These are phyloP conservation scores for Schizothecium vesticola DNA, from an alignment of 495 filamentous ascomycete species.

Conservation along the genomic window DNA sequence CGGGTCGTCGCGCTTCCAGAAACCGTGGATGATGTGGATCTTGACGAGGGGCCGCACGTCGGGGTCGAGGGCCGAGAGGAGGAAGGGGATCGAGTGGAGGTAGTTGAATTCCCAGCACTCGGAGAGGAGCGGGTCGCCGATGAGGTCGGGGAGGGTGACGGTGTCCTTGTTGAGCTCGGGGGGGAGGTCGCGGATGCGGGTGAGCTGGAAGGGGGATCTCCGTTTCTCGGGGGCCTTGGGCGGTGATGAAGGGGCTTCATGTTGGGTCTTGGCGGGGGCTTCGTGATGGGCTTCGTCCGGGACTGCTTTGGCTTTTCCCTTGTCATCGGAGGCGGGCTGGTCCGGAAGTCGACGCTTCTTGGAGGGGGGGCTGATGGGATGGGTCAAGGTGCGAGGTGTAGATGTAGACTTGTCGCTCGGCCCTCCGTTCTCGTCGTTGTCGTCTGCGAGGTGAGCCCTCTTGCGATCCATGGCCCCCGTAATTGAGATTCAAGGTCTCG, in stretches of 20 bases:
- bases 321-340: conserved; percentile 1
- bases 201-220: conserved; percentile 70
- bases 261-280: background rate
- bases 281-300: background rate
- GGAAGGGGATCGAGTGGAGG: conserved; percentile 74
- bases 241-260: background rate
- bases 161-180: conserved; percentile 59
- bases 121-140: conserved; percentile 74
- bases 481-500: background rate
- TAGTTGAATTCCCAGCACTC: conserved; percentile 93
- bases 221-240: background rate
- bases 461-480: background rate
- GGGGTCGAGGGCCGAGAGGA: conserved; percentile 56
- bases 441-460: background rate
- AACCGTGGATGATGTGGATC: conserved; percentile 79
- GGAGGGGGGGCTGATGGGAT: conserved; percentile 38
- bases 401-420: conserved; percentile 3
- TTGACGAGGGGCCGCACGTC: conserved; percentile 61
- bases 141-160: conserved; percentile 61
- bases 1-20: conserved; percentile 71
- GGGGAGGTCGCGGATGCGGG: conserved; percentile 61
- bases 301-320: background rate
- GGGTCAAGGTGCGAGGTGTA: conserved; percentile 27
- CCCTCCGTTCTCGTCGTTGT: background rate
- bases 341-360: conserved; percentile 27